phyloP scores from a whole-genome alignment of 768 basidiomycete genomes.

The Suillus luteus region DNA sequence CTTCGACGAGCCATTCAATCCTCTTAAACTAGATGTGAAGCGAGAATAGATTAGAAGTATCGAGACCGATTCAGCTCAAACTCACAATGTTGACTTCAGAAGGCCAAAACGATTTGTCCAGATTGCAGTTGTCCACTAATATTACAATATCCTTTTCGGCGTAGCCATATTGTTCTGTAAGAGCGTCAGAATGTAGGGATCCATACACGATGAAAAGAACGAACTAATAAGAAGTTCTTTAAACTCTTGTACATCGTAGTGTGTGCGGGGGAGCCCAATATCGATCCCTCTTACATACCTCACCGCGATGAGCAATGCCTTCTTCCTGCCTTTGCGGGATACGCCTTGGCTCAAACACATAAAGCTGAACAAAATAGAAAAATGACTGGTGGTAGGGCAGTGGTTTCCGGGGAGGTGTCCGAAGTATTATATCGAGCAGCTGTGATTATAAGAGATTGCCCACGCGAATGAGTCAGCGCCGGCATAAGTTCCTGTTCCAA shows the following conservation, averaged over 20 bases:
- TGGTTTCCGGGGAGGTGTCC: background rate
- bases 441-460: background rate
- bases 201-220: background rate
- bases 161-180: conserved; percentile 41
- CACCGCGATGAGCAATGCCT: conserved; percentile 25
- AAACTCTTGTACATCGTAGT: conserved; percentile 22
- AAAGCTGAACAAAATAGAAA: background rate
- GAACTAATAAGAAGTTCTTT: conserved; percentile 22
- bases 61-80: background rate
- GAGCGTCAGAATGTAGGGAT: conserved; percentile 8
- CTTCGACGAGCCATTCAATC: conserved; percentile 44
- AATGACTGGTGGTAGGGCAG: background rate
- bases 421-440: background rate
- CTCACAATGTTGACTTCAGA: conserved; percentile 48
- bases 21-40: conserved; percentile 37
- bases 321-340: conserved; percentile 12
- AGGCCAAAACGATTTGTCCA: conserved; percentile 39
- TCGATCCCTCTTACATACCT: conserved; percentile 13
- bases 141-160: conserved; percentile 40
- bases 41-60: background rate
- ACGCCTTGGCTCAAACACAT: conserved; percentile 2
- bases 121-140: conserved; percentile 40
- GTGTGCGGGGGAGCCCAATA: conserved; percentile 20
- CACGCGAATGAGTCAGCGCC: background rate
- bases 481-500: background rate